These are phyloP conservation scores for Sarocladium oryzae DNA, from an alignment of 2,329 filamentous ascomycete genomes.

Conservation along the genomic window DNA sequence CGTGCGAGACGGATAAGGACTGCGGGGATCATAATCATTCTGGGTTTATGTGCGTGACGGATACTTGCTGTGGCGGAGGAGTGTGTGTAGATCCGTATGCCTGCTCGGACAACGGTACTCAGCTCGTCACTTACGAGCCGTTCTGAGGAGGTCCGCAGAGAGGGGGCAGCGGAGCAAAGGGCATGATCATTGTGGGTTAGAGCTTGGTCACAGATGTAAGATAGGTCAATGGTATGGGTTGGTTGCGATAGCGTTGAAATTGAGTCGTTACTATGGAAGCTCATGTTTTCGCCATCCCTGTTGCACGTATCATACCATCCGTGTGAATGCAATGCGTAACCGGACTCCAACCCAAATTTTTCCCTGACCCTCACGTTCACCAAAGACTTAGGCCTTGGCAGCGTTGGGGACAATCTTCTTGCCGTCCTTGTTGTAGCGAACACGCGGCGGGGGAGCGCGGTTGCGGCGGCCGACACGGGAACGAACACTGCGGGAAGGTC, in stretches of 20 bases:
- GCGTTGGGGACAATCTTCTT: constrained; percentile 93
- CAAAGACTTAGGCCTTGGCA: constrained; percentile 29
- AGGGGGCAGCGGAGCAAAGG: no score
- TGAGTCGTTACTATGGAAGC: constrained; percentile 15
- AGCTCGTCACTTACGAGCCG: constrained; percentile 17
- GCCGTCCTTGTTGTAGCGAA: constrained; percentile 99
- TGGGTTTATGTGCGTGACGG: constrained; percentile 25
- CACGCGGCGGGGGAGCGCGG: constrained; percentile 93
- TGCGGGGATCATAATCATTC: constrained; percentile 17
- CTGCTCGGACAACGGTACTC: constrained; percentile 27
- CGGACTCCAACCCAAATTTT: constrained; percentile 30
- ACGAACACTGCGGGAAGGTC: constrained; percentile 69
- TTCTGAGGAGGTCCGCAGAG: no score
- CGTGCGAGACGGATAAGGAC: constrained; percentile 20
- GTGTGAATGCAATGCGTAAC: constrained; percentile 30
- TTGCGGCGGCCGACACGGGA: constrained; percentile 96
- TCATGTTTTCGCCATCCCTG: constrained; percentile 23
- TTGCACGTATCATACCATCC: constrained; percentile 29
- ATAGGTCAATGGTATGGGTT: constrained; percentile 10
- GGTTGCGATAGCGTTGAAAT: constrained; percentile 8
- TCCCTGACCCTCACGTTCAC: constrained; percentile 12
- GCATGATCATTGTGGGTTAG: no score
- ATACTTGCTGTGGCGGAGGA: constrained; percentile 29
- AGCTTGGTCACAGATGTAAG: constrained; percentile 37
- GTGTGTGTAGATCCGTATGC: constrained; percentile 30